Conservation (phyloP, 495 filamentous ascomycete genomes). For the Penicillium taxi region DNA sequence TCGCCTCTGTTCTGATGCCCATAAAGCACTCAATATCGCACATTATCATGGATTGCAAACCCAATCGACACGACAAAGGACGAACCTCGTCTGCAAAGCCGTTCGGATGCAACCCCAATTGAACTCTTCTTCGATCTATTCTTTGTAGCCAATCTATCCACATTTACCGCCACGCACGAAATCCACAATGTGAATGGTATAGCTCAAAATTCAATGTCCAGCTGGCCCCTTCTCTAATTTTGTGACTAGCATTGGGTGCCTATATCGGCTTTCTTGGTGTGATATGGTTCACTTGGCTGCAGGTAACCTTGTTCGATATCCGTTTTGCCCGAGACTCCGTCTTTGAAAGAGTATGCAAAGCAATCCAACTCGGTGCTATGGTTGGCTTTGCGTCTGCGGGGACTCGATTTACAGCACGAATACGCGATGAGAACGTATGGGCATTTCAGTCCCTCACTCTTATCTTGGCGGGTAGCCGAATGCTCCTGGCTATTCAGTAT, state of each 20-base stretch:
- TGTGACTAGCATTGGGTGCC: constrained; percentile 28
- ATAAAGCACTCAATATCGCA: neutral
- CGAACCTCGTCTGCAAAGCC: constrained; percentile 23
- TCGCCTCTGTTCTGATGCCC: neutral
- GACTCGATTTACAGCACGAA: constrained; percentile 43
- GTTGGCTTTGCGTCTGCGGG: constrained; percentile 57
- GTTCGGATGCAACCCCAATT: constrained; percentile 43
- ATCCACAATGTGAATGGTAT: constrained; percentile 42
- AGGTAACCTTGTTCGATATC: constrained; percentile 60
- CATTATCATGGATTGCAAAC: constrained; percentile 28
- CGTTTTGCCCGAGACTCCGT: constrained; percentile 61
- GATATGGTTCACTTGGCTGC: constrained; percentile 67
- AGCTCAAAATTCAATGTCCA: neutral
- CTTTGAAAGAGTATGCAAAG: constrained; percentile 57
- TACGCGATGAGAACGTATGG: constrained; percentile 36
- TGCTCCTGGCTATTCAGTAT: constrained; percentile 53
- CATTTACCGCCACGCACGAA: constrained; percentile 50
- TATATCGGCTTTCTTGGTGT: constrained; percentile 60
- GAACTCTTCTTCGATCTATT: constrained; percentile 66
- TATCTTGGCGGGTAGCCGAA: constrained; percentile 52
- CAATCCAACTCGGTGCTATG: constrained; percentile 55
- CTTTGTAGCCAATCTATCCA: constrained; percentile 61
- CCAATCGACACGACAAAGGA: constrained; percentile 23
- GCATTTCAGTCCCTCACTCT: constrained; percentile 43
- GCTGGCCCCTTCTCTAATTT: constrained; percentile 5